phyloP scores from a whole-genome alignment of 345 rosid species.

The Aquilaria malaccensis region DNA sequence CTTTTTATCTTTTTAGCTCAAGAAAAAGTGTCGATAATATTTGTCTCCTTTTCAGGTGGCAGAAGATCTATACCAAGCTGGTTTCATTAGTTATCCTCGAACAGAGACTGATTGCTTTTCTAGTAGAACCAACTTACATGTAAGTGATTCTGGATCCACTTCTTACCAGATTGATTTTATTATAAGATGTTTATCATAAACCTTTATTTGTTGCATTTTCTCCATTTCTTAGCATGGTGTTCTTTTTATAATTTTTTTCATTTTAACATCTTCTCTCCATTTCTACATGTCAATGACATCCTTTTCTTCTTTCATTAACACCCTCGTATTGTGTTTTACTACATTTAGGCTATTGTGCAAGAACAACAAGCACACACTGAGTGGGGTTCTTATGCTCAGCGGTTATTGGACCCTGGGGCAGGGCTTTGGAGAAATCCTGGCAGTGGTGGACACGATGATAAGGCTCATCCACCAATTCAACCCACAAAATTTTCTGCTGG shows the following conservation, averaged over 20 bases:
- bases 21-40: not conserved
- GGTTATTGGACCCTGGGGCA: conserved; percentile 61
- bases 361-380: conserved; percentile 80
- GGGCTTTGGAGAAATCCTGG: conserved; percentile 95
- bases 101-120: conserved; percentile 94
- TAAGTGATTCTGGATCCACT: conserved; percentile 41
- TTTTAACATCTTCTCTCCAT: no score
- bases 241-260: no score
- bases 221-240: no score
- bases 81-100: conserved; percentile 98
- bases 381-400: conserved; percentile 92
- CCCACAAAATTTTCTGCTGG: conserved; percentile 94
- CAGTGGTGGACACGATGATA: conserved; percentile 96
- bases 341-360: conserved; percentile 64
- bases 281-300: not conserved
- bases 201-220: no score
- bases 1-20: no score
- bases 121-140: conserved; percentile 81
- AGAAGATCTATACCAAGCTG: conserved; percentile 94
- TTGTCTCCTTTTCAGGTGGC: conserved; percentile 56
- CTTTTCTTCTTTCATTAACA: no score
- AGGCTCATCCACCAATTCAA: conserved; percentile 99
- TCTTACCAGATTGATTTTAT: not conserved
- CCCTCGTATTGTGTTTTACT: conserved; percentile 12
- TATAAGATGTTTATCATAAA: no score